phyloP scores from a whole-genome alignment of 1,284 basidiomycete genomes.

The Pascua guehoae region DNA sequence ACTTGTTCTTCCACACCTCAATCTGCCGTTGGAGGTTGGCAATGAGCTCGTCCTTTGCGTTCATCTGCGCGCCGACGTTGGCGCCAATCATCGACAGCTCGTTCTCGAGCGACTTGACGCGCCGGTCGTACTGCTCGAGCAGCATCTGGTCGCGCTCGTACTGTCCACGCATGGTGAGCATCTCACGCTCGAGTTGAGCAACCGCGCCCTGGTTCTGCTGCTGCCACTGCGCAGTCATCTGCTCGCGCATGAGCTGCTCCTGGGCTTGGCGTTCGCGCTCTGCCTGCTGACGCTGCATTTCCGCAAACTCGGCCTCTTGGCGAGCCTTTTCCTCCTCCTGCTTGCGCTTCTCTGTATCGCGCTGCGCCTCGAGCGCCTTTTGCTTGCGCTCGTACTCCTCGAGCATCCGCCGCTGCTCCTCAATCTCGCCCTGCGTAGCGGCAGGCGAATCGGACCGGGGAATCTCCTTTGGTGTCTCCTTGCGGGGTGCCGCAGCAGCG shows the following conservation, averaged over 20 bases:
- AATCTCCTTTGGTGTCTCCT: constrained; percentile 60
- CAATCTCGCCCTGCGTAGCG: constrained; percentile 72
- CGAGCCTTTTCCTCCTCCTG: constrained; percentile 73
- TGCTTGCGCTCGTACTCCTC: constrained; percentile 98
- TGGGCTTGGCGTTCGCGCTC: constrained; percentile 84
- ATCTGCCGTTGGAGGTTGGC: constrained; percentile 96
- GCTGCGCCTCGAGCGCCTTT: constrained; percentile 68
- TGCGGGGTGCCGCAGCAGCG: constrained; percentile 43
- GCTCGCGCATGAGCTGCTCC: constrained; percentile 83
- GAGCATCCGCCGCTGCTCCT: constrained; percentile 90
- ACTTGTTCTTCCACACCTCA: constrained; percentile 95
- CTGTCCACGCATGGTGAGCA: constrained; percentile 90
- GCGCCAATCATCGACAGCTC: constrained; percentile 75
- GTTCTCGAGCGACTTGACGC: constrained; percentile 93
- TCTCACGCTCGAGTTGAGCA: constrained; percentile 80
- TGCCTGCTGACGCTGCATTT: constrained; percentile 55
- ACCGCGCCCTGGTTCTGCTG: constrained; percentile 52
- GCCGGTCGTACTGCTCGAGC: constrained; percentile 93
- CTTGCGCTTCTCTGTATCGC: constrained; percentile 76
- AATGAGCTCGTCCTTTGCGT: constrained; percentile 92
- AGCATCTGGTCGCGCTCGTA: constrained; percentile 98
- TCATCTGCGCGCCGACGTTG: constrained; percentile 83
- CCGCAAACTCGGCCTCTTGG: constrained; percentile 86
- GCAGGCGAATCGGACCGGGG: constrained; percentile 57
- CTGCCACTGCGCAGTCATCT: constrained; percentile 59